Conservation (phyloP, 106 monocot genomes). For the Posidonia australis region DNA sequence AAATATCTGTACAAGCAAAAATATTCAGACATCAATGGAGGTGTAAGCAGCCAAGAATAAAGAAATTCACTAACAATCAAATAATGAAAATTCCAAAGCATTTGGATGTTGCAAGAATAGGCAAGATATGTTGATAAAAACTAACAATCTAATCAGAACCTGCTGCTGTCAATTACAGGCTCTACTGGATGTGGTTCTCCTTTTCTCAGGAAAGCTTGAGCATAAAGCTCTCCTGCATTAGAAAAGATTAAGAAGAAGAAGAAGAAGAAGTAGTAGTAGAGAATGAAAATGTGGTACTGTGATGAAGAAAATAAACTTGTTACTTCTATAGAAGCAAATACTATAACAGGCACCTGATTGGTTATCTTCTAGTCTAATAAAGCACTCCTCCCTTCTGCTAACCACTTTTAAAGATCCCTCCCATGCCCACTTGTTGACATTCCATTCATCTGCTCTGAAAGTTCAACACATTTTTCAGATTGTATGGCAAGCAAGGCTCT, state of each 20-base stretch:
- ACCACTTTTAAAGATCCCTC: conserved; percentile 83
- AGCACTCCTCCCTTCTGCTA: conserved; percentile 90
- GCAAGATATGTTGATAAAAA: not conserved
- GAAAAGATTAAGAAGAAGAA: conserved; percentile 6
- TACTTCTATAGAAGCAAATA: too few relatives aligned
- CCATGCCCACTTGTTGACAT: conserved; percentile 99
- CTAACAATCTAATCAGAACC: conserved; percentile 18
- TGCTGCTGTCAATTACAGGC: conserved; percentile 96
- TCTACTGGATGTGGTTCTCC: conserved; percentile 94
- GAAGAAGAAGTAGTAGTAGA: not conserved
- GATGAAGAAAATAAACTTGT: too few relatives aligned
- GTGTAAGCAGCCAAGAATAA: not conserved
- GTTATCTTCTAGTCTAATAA: conserved; percentile 83
- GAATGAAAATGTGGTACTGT: not conserved
- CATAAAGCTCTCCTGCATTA: conserved; percentile 81
- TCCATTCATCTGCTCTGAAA: conserved; percentile 97
- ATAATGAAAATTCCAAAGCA: too few relatives aligned
- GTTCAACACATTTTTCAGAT: not conserved
- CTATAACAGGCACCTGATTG: conserved; percentile 39
- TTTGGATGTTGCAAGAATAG: not conserved
- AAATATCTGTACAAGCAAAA: conserved; percentile 71
- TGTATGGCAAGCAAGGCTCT: not conserved
- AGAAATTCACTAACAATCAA: not conserved
- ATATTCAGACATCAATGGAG: not conserved
- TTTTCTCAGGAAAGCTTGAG: conserved; percentile 79